A percentile compares a stretch with the other conserved stretches of the same genome.
Conservation (phyloP, 2,329 filamentous ascomycete species). For the Cordyceps sp. region DNA sequence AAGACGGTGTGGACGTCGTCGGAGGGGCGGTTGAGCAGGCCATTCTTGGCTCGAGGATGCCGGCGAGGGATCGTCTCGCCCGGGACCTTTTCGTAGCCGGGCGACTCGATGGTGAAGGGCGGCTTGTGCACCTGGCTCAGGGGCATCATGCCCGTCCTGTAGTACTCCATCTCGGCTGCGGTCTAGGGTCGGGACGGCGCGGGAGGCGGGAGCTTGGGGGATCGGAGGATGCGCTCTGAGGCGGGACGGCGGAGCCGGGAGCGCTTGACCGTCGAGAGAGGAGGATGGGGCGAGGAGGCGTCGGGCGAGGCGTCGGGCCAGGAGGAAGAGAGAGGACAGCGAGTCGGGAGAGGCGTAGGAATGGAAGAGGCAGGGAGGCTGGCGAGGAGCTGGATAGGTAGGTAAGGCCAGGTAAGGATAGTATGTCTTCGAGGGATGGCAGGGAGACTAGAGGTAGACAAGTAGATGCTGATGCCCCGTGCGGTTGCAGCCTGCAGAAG, state of each 20-base stretch:
- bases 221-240: no score
- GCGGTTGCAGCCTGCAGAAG: no score
- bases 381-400: background rate
- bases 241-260: no score
- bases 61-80: slow-evolving; percentile 78
- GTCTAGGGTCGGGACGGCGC: background rate
- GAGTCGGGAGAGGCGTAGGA: no score
- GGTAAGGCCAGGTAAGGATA: no score
- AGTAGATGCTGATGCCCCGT: no score
- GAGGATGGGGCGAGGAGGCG: background rate
- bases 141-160: slow-evolving; percentile 28
- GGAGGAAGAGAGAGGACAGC: background rate
- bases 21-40: slow-evolving; percentile 46
- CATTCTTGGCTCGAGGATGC: slow-evolving; percentile 54
- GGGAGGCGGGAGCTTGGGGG: no score
- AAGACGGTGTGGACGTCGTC: slow-evolving; percentile 61
- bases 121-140: slow-evolving; percentile 47
- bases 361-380: background rate
- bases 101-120: slow-evolving; percentile 59
- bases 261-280: no score
- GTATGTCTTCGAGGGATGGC: no score
- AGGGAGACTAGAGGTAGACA: no score
- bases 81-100: slow-evolving; percentile 49
- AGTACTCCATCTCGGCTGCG: slow-evolving; percentile 9
- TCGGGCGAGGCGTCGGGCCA: background rate